A percentile compares a stretch with the other conserved stretches of the same genome.
Conservation (phyloP, 495 filamentous ascomycete species). For the Hypoxylon trugodes region DNA sequence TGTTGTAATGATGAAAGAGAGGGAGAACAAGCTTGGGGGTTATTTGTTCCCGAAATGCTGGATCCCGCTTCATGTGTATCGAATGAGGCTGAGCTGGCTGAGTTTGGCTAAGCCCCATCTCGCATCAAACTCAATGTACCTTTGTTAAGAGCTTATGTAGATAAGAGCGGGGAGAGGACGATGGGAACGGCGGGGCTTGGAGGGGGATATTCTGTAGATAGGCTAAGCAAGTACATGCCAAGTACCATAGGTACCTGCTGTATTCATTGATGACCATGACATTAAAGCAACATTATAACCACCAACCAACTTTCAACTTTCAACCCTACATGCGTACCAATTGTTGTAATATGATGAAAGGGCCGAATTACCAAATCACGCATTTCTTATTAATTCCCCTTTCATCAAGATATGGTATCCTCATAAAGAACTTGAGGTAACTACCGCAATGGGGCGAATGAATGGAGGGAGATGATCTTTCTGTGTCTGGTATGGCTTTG, state of each 20-base stretch:
- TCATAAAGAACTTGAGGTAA: slow-evolving; percentile 8
- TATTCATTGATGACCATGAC: too few relatives aligned
- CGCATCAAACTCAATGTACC: not conserved
- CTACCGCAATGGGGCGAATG: not conserved
- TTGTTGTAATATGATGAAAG: slow-evolving; percentile 11
- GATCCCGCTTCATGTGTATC: too few relatives aligned
- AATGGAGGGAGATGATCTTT: too few relatives aligned
- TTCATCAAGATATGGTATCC: not conserved
- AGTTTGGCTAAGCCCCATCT: slow-evolving; percentile 30
- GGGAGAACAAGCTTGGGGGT: too few relatives aligned
- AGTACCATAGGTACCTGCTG: too few relatives aligned
- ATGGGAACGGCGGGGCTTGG: slow-evolving; percentile 25
- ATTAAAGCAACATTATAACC: too few relatives aligned
- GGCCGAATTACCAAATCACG: slow-evolving; percentile 15
- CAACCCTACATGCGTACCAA: not conserved
- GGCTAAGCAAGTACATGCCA: too few relatives aligned
- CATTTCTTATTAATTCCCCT: not conserved
- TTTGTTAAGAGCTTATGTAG: not conserved
- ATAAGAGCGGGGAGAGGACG: slow-evolving; percentile 6
- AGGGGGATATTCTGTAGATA: too few relatives aligned
- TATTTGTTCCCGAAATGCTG: too few relatives aligned
- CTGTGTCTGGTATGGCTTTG: too few relatives aligned
- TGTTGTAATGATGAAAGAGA: too few relatives aligned
- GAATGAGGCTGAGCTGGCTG: slow-evolving; percentile 38
- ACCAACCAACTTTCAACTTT: not conserved